Percentiles rank a stretch among this genome's conserved stretches.
These are phyloP conservation scores for Cryptococcus floricola DNA, from an alignment of 1,284 basidiomycete species.

Conservation along the genomic window DNA sequence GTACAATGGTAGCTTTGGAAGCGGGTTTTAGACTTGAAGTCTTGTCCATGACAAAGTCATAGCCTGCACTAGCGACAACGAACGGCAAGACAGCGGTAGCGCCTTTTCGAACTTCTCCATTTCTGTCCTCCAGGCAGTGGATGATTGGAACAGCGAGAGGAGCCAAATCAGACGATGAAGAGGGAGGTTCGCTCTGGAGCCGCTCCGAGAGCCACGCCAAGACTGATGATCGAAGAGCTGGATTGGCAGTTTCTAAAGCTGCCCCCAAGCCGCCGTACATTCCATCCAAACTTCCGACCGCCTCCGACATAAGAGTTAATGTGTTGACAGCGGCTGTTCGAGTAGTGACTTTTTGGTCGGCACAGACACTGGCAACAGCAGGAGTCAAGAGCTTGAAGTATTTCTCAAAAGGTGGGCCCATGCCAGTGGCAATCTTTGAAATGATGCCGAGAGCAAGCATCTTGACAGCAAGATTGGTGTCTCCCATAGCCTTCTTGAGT, in stretches of 20 bases:
- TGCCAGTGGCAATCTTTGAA: conserved; percentile 80
- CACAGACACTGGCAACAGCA: conserved; percentile 76
- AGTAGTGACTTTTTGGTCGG: conserved; percentile 89
- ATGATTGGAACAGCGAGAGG: conserved; percentile 70
- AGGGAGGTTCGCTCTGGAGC: conserved; percentile 45
- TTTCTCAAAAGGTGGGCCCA: conserved; percentile 94
- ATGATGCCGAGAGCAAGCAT: conserved; percentile 84
- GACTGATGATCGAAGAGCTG: conserved; percentile 77
- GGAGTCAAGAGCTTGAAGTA: conserved; percentile 71
- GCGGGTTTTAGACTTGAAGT: conserved; percentile 86
- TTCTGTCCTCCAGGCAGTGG: conserved; percentile 84
- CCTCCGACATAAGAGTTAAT: conserved; percentile 76
- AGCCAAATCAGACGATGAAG: conserved; percentile 65
- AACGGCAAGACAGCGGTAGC: conserved; percentile 77
- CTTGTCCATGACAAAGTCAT: conserved; percentile 80
- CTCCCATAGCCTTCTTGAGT: conserved; percentile 81
- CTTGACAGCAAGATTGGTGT: conserved; percentile 94
- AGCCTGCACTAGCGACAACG: conserved; percentile 73
- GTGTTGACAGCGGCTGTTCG: conserved; percentile 74
- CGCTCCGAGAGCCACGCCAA: conserved; percentile 70
- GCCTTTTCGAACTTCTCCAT: conserved; percentile 83
- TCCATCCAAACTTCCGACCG: conserved; percentile 76
- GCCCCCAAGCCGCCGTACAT: conserved; percentile 74
- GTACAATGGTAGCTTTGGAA: conserved; percentile 76
- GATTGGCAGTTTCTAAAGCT: conserved; percentile 81